A percentile compares a stretch with the other conserved stretches of the same genome.
Conservation (phyloP, 257 asterid genomes). For the Lycium barbarum region DNA sequence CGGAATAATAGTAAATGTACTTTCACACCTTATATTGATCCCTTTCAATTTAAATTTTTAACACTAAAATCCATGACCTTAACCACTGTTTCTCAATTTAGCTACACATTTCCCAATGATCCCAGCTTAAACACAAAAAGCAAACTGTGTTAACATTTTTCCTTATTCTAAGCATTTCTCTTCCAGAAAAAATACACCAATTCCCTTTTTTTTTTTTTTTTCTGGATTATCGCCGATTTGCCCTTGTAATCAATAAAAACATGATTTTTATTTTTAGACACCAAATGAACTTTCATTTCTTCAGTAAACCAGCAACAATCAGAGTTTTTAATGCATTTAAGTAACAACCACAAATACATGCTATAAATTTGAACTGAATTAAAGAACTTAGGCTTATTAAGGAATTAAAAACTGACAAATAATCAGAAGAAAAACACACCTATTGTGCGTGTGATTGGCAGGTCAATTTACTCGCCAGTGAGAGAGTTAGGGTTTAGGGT, state of each 20-base stretch:
- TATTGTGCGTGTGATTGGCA: neutral
- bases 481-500: conserved; percentile 17
- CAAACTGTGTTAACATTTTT: neutral
- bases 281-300: neutral
- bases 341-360: neutral
- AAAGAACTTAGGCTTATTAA: neutral
- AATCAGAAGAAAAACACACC: conserved; percentile 1
- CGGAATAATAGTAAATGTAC: neutral
- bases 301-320: neutral
- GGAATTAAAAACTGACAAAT: neutral
- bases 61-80: neutral
- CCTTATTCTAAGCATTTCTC: neutral
- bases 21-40: neutral
- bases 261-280: neutral
- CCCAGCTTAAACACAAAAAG: conserved; percentile 4
- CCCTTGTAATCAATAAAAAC: neutral
- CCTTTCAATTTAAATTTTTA: neutral
- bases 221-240: neutral
- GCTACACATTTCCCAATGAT: neutral
- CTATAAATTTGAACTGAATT: neutral
- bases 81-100: conserved; percentile 5
- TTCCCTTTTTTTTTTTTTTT: neutral
- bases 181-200: neutral
- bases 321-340: neutral
- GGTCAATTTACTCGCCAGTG: neutral